Evolutionary conservation across 2,329 filamentous ascomycete genomes (phyloP), one percentile per base, ranked within the genome.

Genomic region (Paraphoma sp.): DNA sequence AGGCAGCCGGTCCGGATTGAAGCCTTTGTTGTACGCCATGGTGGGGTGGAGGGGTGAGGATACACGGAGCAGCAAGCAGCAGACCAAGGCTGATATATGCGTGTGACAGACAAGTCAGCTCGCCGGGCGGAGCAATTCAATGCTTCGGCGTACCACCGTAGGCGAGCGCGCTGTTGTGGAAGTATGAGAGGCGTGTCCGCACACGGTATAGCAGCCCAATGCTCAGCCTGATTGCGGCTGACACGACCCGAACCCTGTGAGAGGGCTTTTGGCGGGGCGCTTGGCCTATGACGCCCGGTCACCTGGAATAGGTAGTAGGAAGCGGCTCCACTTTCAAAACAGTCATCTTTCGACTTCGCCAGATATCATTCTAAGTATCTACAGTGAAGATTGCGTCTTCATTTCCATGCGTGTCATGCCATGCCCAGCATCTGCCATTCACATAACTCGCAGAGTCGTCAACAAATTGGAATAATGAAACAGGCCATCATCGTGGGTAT

Each of bases 11-110:
- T 99, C 94, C 33, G 93, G 93, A 78, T 99, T 96, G 82, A 93
- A 95, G 53, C 89, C 87, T 77, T 88, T 88, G 80, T 96, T 96
- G 84, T 98, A 98, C 54, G 94, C 94, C 94, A 98, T 98, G 59
- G 74, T 64, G 59, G 44, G 42, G 49, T 49, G 49, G 45, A 42
- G 54, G 46, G 16, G 49, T 50, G 58, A 54, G 31, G 44, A 31
- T 44, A 45, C 30, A 18, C 42, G 30, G 53, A 33, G 57, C 16
- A 41, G 45, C 51, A 53, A 48, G 41, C 41, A 53, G 46, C 33
- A 40, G 30, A 48, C 40, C 33, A 51, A 42, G 53, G 53, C 56
- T 63, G 57, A 63, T 63, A 57, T 64, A 65, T 56, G 53, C 51
- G 53, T 57, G 57, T 55, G 51, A 59, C 53, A 59, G 47, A 40